Percentiles rank a stretch among this genome's conserved stretches.
These are phyloP conservation scores for Fusarium haematococcum DNA, from an alignment of 2,329 filamentous ascomycete genomes.

Conservation along the genomic window DNA sequence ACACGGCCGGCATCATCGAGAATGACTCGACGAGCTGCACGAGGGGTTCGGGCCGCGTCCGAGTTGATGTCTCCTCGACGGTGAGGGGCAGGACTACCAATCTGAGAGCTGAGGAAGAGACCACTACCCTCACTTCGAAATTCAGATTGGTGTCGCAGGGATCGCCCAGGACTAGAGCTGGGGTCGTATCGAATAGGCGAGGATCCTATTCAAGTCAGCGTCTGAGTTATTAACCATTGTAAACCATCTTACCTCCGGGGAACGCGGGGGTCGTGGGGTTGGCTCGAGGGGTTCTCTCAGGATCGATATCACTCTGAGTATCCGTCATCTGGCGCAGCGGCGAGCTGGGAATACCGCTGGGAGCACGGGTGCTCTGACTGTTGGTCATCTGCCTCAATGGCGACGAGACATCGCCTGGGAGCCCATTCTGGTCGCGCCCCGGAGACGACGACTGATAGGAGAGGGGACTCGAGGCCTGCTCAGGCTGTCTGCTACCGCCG, in stretches of 20 bases:
- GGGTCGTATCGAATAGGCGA: conserved; percentile 92
- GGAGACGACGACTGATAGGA: conserved; percentile 72
- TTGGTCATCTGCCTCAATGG: conserved; percentile 69
- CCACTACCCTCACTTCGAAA: conserved; percentile 86
- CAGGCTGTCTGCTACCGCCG: conserved; percentile 54
- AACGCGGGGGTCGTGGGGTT: conserved; percentile 58
- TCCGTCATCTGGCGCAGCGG: conserved; percentile 70
- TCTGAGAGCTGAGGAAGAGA: conserved; percentile 80
- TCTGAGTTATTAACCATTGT: neutral
- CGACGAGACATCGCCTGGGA: conserved; percentile 59
- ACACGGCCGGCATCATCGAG: conserved; percentile 70
- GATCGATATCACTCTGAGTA: conserved; percentile 63
- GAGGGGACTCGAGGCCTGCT: conserved; percentile 81
- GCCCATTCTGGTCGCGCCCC: conserved; percentile 44
- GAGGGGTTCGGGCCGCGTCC: conserved; percentile 72
- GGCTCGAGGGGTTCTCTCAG: conserved; percentile 78
- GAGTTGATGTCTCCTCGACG: conserved; percentile 90
- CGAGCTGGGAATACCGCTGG: conserved; percentile 64
- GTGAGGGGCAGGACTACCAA: conserved; percentile 61
- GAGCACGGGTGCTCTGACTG: conserved; percentile 61
- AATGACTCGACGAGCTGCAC: conserved; percentile 65
- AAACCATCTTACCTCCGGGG: conserved; percentile 68
- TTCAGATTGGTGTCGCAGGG: conserved; percentile 73
- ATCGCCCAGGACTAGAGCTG: conserved; percentile 86
- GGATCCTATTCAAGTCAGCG: conserved; percentile 71